These are phyloP conservation scores for Arthrobotrys conoides DNA, from an alignment of 2,329 filamentous ascomycete species.

Conservation along the genomic window DNA sequence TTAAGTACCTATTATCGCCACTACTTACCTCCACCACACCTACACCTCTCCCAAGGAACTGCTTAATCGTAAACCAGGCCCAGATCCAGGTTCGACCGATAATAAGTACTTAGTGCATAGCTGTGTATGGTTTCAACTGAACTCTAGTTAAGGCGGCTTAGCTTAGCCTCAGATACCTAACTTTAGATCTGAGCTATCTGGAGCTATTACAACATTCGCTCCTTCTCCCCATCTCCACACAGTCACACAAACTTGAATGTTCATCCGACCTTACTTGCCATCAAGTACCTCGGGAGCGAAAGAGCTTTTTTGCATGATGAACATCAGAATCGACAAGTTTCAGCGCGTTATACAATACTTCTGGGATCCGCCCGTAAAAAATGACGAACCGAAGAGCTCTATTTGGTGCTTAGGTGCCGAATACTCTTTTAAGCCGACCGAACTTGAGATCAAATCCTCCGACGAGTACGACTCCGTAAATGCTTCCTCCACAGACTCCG, in stretches of 20 bases:
- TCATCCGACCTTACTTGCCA: not conserved
- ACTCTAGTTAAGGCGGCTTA: not conserved
- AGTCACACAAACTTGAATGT: too few species aligned
- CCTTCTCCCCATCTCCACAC: not conserved
- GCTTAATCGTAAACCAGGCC: not conserved
- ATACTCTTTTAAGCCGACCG: constrained; percentile 60
- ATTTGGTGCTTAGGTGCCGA: constrained; percentile 65
- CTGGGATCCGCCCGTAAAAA: constrained; percentile 65
- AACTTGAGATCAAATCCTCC: constrained; percentile 49
- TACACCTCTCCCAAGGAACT: not conserved
- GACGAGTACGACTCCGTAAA: constrained; percentile 57
- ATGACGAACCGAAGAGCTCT: constrained; percentile 63
- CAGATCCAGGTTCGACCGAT: not conserved
- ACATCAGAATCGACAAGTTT: constrained; percentile 62
- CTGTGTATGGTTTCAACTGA: constrained; percentile 29
- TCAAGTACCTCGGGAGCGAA: not conserved
- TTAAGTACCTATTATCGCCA: too few species aligned
- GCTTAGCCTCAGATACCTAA: constrained; percentile 6
- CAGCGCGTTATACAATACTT: constrained; percentile 64
- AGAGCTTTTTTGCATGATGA: constrained; percentile 29
- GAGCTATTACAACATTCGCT: not conserved
- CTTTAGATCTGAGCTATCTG: constrained; percentile 7
- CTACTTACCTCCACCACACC: not conserved
- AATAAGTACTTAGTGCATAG: not conserved
- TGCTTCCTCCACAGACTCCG: constrained; percentile 56